phyloP scores from a whole-genome alignment of 1,139 yeast species.

The Suhomyces ambrosiae region DNA sequence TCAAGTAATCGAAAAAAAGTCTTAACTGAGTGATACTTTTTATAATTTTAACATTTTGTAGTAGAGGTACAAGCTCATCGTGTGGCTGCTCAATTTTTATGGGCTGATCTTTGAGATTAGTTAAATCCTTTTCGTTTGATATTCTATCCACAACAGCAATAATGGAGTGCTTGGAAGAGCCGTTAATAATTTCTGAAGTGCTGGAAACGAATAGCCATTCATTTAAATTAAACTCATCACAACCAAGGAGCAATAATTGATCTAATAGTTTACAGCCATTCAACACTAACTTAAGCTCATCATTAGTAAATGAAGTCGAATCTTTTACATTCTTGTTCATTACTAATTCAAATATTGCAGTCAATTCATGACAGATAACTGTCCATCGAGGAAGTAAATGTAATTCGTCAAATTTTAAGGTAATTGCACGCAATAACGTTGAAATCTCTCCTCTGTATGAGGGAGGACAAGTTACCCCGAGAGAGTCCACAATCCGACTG shows the following conservation, averaged over 20 bases:
- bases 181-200: slow-evolving; percentile 62
- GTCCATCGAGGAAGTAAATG: slow-evolving; percentile 77
- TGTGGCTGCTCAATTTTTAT: slow-evolving; percentile 29
- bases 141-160: slow-evolving; percentile 54
- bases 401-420: slow-evolving; percentile 60
- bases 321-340: slow-evolving; percentile 30
- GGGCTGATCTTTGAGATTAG: slow-evolving; percentile 37
- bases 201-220: slow-evolving; percentile 88
- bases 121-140: slow-evolving; percentile 43
- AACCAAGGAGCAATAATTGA: slow-evolving; percentile 61
- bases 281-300: slow-evolving; percentile 48
- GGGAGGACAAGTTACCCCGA: slow-evolving; percentile 34
- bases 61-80: slow-evolving; percentile 43
- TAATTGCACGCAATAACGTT: slow-evolving; percentile 61
- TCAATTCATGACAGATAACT: slow-evolving; percentile 61
- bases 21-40: slow-evolving; percentile 55
- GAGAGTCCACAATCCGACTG: slow-evolving; percentile 48
- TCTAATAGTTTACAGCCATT: slow-evolving; percentile 80
- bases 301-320: slow-evolving; percentile 29
- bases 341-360: slow-evolving; percentile 50
- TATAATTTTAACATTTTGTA: slow-evolving; percentile 47
- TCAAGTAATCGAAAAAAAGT: slow-evolving; percentile 69
- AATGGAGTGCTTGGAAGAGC: slow-evolving; percentile 31
- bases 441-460: slow-evolving; percentile 50
- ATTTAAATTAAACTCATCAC: slow-evolving; percentile 77